A percentile compares a stretch with the other conserved stretches of the same genome.
These are phyloP conservation scores for Suillus occidentalis DNA, from an alignment of 768 basidiomycete species.

Conservation along the genomic window DNA sequence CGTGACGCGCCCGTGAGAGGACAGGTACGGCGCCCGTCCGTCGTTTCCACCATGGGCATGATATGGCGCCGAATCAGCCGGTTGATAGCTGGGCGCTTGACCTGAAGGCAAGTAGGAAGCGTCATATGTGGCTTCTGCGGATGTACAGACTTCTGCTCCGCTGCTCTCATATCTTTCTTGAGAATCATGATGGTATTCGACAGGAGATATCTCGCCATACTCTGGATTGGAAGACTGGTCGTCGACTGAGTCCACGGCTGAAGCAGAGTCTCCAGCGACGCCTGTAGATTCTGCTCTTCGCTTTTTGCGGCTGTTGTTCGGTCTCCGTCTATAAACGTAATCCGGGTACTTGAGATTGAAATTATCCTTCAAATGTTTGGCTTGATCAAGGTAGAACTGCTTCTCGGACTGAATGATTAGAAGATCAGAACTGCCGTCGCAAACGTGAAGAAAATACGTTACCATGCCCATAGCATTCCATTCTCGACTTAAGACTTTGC, in stretches of 20 bases:
- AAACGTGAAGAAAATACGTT: conserved; percentile 24
- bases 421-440: conserved; percentile 11
- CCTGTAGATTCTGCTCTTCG: conserved; percentile 39
- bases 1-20: conserved; percentile 26
- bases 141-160: conserved; percentile 19
- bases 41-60: conserved; percentile 25
- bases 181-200: conserved; percentile 32
- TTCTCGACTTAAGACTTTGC: conserved; percentile 83
- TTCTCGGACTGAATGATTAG: conserved; percentile 59
- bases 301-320: conserved; percentile 81
- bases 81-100: conserved; percentile 25
- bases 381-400: conserved; percentile 86
- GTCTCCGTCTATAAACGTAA: conserved; percentile 85
- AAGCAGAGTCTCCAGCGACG: conserved; percentile 30
- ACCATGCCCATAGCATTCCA: conserved; percentile 82
- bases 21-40: conserved; percentile 23
- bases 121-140: conserved; percentile 21
- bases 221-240: conserved; percentile 27
- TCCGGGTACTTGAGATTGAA: conserved; percentile 88
- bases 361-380: conserved; percentile 80
- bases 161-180: conserved; percentile 1
- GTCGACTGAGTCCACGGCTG: conserved; percentile 34
- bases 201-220: conserved; percentile 40
- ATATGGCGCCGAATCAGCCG: conserved; percentile 21
- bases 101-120: conserved; percentile 17